Conservation (phyloP, 2,329 filamentous ascomycete genomes). For the Karstenula rhodostoma region DNA sequence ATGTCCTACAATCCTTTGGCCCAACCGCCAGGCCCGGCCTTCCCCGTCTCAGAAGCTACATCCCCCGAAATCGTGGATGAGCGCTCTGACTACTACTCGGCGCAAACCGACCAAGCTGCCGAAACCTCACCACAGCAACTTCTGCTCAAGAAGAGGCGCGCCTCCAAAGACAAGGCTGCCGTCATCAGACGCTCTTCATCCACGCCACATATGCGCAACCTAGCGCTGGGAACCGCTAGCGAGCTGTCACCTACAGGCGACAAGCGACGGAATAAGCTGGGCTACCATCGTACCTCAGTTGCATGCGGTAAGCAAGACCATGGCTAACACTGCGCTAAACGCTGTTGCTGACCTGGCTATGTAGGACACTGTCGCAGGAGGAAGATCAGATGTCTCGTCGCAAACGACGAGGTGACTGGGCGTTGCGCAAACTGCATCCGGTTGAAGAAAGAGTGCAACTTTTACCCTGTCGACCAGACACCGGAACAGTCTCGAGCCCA, state of each 20-base stretch:
- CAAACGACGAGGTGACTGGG: slow-evolving; percentile 74
- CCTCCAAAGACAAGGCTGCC: slow-evolving; percentile 51
- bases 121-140: slow-evolving; percentile 33
- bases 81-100: slow-evolving; percentile 28
- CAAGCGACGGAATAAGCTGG: slow-evolving; percentile 87
- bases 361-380: slow-evolving; percentile 88
- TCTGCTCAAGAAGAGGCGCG: slow-evolving; percentile 46
- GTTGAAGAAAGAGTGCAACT: slow-evolving; percentile 93
- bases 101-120: slow-evolving; percentile 29
- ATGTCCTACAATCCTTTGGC: slow-evolving; percentile 47
- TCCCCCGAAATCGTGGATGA: slow-evolving; percentile 33
- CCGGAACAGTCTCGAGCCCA: slow-evolving; percentile 59
- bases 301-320: slow-evolving; percentile 80
- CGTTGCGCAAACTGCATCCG: slow-evolving; percentile 93
- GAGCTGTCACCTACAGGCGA: slow-evolving; percentile 62
- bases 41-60: slow-evolving; percentile 33
- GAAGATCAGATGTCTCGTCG: slow-evolving; percentile 89
- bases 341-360: slow-evolving; percentile 29
- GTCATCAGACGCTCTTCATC: slow-evolving; percentile 55
- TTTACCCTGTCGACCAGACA: slow-evolving; percentile 85
- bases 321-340: neutral
- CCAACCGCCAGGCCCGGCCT: slow-evolving; percentile 38
- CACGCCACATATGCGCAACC: slow-evolving; percentile 57
- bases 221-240: slow-evolving; percentile 47
- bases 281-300: slow-evolving; percentile 93